Percentiles rank a stretch among this genome's conserved stretches.
These are phyloP conservation scores for Hordeum marinum DNA, from an alignment of 176 grass and related monocot species.

Conservation along the genomic window DNA sequence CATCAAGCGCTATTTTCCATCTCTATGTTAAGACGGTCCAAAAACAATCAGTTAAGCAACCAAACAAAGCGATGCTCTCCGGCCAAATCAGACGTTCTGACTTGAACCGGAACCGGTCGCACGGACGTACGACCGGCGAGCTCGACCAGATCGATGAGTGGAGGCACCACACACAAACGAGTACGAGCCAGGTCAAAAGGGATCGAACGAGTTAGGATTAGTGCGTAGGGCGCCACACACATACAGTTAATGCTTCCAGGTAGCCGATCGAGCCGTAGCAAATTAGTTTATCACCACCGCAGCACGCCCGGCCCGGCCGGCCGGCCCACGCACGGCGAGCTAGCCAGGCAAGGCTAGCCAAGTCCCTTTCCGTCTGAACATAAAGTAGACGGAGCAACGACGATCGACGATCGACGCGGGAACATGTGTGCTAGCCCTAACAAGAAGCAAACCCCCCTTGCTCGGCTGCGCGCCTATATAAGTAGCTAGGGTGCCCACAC, in stretches of 20 bases:
- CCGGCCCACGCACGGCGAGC: not conserved
- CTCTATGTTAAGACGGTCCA: too few relatives aligned
- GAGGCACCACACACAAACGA: not conserved
- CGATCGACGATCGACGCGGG: not conserved
- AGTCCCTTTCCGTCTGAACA: constrained; percentile 1
- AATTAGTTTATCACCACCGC: constrained; percentile 8
- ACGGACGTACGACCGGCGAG: too few relatives aligned
- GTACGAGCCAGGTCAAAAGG: not conserved
- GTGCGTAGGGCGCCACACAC: not conserved
- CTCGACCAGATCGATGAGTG: not conserved
- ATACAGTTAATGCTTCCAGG: not conserved
- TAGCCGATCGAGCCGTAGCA: not conserved
- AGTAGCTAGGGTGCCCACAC: constrained; percentile 7
- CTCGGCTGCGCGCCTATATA: constrained; percentile 20
- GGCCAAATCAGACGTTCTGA: not conserved
- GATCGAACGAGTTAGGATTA: not conserved
- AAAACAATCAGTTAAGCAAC: not conserved
- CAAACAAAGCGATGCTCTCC: not conserved
- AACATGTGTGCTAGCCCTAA: not conserved
- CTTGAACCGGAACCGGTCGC: not conserved
- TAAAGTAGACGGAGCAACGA: not conserved
- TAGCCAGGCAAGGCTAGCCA: not conserved
- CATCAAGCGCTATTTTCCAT: too few relatives aligned
- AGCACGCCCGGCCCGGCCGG: not conserved
- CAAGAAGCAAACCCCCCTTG: not conserved